Conservation (phyloP, 306 rosid genomes). For the Dalbergia oliveri region DNA sequence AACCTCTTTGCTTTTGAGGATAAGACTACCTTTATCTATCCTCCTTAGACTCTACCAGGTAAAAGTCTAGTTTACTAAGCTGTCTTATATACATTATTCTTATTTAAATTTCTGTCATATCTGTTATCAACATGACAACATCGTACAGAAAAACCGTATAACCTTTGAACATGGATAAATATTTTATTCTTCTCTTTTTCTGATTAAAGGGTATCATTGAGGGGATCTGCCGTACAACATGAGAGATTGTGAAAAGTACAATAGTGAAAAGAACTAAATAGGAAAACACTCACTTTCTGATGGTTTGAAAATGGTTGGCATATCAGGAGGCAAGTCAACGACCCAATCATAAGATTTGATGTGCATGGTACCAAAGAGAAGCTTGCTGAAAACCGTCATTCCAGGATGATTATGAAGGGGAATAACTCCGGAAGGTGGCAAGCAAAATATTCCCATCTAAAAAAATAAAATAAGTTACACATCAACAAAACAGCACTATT, state of each 20-base stretch:
- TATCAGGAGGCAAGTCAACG: slow-evolving; percentile 46
- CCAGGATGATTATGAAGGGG: slow-evolving; percentile 99
- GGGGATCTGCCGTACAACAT: neutral
- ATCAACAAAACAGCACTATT: neutral
- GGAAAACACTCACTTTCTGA: slow-evolving; percentile 60
- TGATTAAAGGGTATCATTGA: neutral
- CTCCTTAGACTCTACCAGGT: too few relatives aligned
- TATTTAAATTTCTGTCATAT: neutral
- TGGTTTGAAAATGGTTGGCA: slow-evolving; percentile 49
- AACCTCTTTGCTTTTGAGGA: too few relatives aligned
- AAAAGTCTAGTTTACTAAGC: too few relatives aligned
- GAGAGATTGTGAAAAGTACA: slow-evolving; percentile 8
- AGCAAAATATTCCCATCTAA: slow-evolving; percentile 93
- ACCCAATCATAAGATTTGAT: slow-evolving; percentile 95
- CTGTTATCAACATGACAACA: neutral
- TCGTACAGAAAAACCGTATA: neutral
- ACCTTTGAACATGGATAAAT: neutral
- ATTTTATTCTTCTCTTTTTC: neutral
- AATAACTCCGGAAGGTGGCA: slow-evolving; percentile 88
- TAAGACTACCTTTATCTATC: too few relatives aligned
- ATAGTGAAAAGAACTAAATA: neutral
- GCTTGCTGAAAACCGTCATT: slow-evolving; percentile 95
- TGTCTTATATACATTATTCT: neutral
- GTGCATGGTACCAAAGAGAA: slow-evolving; percentile 91
- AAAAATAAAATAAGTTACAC: neutral